A percentile compares a stretch with the other conserved stretches of the same genome.
These are phyloP conservation scores for Rheum nobile DNA, from an alignment of 148 eudicot species.

Conservation along the genomic window DNA sequence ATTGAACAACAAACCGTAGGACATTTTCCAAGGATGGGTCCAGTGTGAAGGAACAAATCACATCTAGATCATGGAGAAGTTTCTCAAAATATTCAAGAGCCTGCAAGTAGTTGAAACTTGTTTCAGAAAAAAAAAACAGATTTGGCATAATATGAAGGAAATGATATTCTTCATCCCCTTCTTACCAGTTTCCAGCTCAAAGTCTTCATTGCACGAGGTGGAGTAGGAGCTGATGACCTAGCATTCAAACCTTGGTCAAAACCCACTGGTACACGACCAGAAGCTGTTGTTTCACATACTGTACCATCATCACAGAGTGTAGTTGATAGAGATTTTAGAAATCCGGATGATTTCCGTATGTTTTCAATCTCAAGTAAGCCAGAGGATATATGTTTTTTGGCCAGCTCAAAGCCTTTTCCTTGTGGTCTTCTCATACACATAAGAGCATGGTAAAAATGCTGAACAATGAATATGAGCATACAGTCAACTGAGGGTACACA, in stretches of 20 bases:
- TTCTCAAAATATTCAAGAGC: constrained; percentile 84
- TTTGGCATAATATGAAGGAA: not conserved
- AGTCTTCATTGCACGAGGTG: constrained; percentile 84
- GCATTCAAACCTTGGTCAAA: constrained; percentile 83
- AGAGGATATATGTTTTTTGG: constrained; percentile 70
- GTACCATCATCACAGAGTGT: constrained; percentile 25
- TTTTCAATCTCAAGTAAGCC: constrained; percentile 74
- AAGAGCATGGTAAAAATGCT: constrained; percentile 83
- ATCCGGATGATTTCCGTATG: constrained; percentile 51
- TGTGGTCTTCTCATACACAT: constrained; percentile 70
- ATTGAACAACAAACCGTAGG: constrained; percentile 60
- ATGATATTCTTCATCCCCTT: not conserved
- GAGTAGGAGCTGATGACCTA: constrained; percentile 89
- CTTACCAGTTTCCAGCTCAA: constrained; percentile 86
- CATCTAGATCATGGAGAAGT: constrained; percentile 81
- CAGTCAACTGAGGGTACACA: constrained; percentile 3
- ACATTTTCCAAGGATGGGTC: constrained; percentile 58
- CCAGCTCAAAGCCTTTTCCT: constrained; percentile 91
- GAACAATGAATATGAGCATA: constrained; percentile 13
- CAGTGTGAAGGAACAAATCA: constrained; percentile 63
- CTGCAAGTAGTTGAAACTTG: constrained; percentile 20
- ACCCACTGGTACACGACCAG: constrained; percentile 81
- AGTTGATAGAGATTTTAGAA: constrained; percentile 38
- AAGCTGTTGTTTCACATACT: constrained; percentile 63
- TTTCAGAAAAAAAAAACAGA: not conserved